phyloP scores from a whole-genome alignment of 2,329 filamentous ascomycete genomes.

The Trichoderma pleuroti region DNA sequence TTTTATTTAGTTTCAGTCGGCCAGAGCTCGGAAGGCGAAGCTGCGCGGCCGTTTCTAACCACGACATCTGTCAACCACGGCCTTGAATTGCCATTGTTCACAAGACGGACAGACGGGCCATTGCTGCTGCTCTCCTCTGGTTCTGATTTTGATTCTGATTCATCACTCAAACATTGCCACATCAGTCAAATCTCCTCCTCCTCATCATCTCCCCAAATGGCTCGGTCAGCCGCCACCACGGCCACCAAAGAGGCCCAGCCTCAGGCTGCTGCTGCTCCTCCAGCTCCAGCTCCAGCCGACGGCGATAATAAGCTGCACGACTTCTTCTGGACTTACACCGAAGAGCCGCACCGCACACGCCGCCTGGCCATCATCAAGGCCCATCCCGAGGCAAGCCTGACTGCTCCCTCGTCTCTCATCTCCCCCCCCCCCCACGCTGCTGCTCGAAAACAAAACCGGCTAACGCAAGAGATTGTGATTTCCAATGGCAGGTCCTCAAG shows the following conservation, averaged over 20 bases:
- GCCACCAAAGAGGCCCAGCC: slow-evolving; percentile 33
- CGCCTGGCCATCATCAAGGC: slow-evolving; percentile 95
- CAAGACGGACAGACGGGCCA: background rate
- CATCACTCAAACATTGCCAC: background rate
- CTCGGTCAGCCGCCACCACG: slow-evolving; percentile 26
- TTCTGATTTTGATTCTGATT: background rate
- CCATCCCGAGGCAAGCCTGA: slow-evolving; percentile 72
- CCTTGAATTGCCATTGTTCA: background rate
- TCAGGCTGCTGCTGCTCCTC: slow-evolving; percentile 22
- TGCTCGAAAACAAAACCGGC: background rate
- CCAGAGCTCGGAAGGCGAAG: background rate
- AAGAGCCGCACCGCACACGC: slow-evolving; percentile 90
- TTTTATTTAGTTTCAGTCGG: too few relatives aligned
- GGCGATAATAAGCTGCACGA: slow-evolving; percentile 37
- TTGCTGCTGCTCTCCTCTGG: background rate
- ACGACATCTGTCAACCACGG: background rate
- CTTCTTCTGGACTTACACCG: slow-evolving; percentile 99
- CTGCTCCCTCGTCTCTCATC: background rate
- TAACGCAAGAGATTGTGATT: background rate
- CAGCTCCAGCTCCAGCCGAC: slow-evolving; percentile 17
- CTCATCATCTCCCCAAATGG: background rate
- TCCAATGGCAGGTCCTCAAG: slow-evolving; percentile 74
- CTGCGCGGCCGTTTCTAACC: background rate
- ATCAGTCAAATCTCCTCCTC: background rate
- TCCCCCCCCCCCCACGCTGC: background rate